A percentile compares a stretch with the other conserved stretches of the same genome.
These are phyloP conservation scores for Eucalyptus regnans DNA, from an alignment of 345 rosid species.

Conservation along the genomic window DNA sequence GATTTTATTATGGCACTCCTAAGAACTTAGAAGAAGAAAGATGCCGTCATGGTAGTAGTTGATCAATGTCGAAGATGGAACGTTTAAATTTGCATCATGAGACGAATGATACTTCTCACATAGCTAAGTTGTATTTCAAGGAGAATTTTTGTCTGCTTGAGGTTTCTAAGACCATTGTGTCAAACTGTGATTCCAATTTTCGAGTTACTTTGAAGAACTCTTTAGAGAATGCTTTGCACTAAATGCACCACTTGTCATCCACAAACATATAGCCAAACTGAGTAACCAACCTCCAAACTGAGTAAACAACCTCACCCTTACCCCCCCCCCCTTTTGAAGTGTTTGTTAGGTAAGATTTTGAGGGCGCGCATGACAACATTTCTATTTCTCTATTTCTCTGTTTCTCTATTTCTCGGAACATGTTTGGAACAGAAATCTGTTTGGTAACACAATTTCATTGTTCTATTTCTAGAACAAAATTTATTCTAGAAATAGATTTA, in stretches of 20 bases:
- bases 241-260: not conserved
- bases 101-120: not conserved
- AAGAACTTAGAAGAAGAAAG: not conserved
- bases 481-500: too few species aligned
- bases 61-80: not conserved
- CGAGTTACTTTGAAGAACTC: not conserved
- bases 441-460: too few species aligned
- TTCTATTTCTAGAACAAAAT: too few species aligned
- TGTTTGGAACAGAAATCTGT: too few species aligned
- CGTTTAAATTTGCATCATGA: not conserved
- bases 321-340: not conserved
- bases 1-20: not conserved
- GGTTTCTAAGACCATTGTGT: not conserved
- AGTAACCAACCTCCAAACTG: too few species aligned
- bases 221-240: not conserved
- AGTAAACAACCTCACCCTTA: not conserved
- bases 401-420: too few species aligned
- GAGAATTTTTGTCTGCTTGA: not conserved
- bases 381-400: too few species aligned
- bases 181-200: not conserved
- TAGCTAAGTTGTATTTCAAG: not conserved
- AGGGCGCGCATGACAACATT: too few species aligned
- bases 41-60: not conserved
- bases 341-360: not conserved
- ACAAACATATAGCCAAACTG: not conserved